Percentiles rank a stretch among this genome's conserved stretches.
Evolutionary conservation across 2,329 filamentous ascomycete genomes (phyloP).

Genomic region (Colletotrichum tropicicola): DNA sequence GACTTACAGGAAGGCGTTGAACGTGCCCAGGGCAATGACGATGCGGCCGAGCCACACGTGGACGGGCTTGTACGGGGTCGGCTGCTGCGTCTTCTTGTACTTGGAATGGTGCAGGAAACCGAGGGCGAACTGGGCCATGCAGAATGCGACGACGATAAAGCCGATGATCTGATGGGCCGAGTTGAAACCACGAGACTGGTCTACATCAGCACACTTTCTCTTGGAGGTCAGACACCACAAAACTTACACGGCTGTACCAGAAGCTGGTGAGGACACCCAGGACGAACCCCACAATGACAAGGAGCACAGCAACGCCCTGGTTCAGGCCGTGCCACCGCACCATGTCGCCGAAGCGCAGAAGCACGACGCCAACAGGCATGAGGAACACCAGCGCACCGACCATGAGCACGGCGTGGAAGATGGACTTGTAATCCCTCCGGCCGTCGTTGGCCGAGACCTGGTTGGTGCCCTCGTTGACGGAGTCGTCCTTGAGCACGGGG

Average conservation of each 20-base stretch:
- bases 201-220: neutral
- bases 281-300: constrained; percentile 58
- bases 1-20: constrained; percentile 66
- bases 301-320: constrained; percentile 57
- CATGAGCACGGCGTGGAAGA: constrained; percentile 62
- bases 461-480: constrained; percentile 45
- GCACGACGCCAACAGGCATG: constrained; percentile 63
- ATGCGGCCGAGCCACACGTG: constrained; percentile 67
- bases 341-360: constrained; percentile 60
- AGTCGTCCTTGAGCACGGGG: constrained; percentile 46
- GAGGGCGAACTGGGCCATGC: constrained; percentile 62
- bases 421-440: constrained; percentile 48
- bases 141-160: constrained; percentile 58
- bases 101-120: constrained; percentile 65
- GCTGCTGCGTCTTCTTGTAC: constrained; percentile 57
- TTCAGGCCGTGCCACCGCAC: constrained; percentile 64
- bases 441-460: constrained; percentile 37
- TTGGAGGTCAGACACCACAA: too few relatives aligned
- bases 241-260: constrained; percentile 64
- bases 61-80: constrained; percentile 59
- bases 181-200: constrained; percentile 60
- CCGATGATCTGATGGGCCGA: constrained; percentile 68
- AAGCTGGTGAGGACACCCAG: constrained; percentile 63
- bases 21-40: constrained; percentile 60
- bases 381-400: constrained; percentile 62